A percentile compares a stretch with the other conserved stretches of the same genome.
These are phyloP conservation scores for Tetradesmus obliquus DNA, from an alignment of 139 green algal species.

Conservation along the genomic window DNA sequence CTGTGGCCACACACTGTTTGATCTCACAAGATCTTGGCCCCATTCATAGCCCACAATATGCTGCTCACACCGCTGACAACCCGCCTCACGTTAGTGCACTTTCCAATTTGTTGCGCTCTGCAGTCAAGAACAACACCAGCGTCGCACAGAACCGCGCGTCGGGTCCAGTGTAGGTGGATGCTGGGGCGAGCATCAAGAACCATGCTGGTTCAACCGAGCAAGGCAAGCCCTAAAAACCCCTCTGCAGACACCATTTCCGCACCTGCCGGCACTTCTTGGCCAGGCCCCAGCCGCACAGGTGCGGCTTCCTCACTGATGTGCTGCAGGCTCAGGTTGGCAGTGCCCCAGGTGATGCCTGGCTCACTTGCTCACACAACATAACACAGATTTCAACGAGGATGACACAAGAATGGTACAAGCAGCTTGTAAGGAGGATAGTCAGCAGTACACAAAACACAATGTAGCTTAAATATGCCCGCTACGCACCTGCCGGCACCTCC, in stretches of 20 bases:
- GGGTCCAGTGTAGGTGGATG: no score
- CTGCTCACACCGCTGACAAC: no score
- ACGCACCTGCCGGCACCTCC: constrained; percentile 44
- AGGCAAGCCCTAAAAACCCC: no score
- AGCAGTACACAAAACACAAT: no score
- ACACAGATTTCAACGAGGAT: neutral
- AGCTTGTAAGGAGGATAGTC: no score
- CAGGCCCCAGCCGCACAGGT: constrained; percentile 53
- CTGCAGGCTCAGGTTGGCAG: constrained; percentile 70
- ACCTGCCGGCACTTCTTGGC: constrained; percentile 51
- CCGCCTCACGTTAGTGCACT: no score
- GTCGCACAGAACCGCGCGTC: no score
- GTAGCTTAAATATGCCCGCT: no score
- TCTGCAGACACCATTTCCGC: neutral
- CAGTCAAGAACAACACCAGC: neutral
- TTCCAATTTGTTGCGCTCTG: neutral
- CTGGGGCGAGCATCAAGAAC: no score
- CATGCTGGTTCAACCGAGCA: no score
- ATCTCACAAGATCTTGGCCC: neutral
- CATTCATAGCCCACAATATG: no score
- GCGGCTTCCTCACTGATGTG: constrained; percentile 86
- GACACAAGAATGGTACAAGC: no score
- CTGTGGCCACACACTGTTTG: neutral
- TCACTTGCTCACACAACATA: constrained; percentile 79
- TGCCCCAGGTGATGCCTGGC: constrained; percentile 69